A percentile compares a stretch with the other conserved stretches of the same genome.
Evolutionary conservation across 2,329 filamentous ascomycete species (phyloP).

Genomic region (Colletotrichum costaricense): DNA sequence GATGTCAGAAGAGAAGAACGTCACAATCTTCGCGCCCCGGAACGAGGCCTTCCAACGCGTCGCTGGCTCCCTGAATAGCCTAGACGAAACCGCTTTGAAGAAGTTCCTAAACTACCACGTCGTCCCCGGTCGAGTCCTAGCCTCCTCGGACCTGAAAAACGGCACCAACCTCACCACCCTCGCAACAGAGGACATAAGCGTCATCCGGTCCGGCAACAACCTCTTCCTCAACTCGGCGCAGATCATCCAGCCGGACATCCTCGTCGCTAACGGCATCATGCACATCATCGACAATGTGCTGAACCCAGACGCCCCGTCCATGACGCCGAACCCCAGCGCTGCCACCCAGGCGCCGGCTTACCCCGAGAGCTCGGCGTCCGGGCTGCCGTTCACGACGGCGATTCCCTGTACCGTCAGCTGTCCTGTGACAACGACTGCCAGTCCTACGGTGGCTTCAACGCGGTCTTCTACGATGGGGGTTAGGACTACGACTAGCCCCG

Average conservation of each 20-base stretch:
- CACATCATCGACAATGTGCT: slow-evolving; percentile 68
- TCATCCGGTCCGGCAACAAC: slow-evolving; percentile 54
- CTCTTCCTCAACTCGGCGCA: slow-evolving; percentile 66
- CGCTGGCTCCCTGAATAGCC: slow-evolving; percentile 52
- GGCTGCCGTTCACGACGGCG: slow-evolving; percentile 52
- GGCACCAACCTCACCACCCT: slow-evolving; percentile 48
- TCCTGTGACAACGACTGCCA: slow-evolving; percentile 45
- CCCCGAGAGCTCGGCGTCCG: slow-evolving; percentile 36
- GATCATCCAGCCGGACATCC: slow-evolving; percentile 62
- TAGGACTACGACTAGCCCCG: slow-evolving; percentile 39
- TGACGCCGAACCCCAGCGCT: slow-evolving; percentile 49
- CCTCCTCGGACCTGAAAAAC: slow-evolving; percentile 53
- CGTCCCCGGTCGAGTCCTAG: slow-evolving; percentile 63
- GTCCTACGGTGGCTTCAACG: slow-evolving; percentile 37
- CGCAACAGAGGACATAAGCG: slow-evolving; percentile 52
- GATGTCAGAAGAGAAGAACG: slow-evolving; percentile 54
- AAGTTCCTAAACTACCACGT: slow-evolving; percentile 68
- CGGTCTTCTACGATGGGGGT: slow-evolving; percentile 39
- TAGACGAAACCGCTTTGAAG: slow-evolving; percentile 52
- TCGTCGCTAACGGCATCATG: slow-evolving; percentile 68
- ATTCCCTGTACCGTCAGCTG: slow-evolving; percentile 56
- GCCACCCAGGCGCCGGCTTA: slow-evolving; percentile 49
- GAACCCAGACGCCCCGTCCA: slow-evolving; percentile 52
- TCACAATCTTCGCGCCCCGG: slow-evolving; percentile 67
- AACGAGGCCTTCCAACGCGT: slow-evolving; percentile 63